Evolutionary conservation across 2,329 filamentous ascomycete species (phyloP), one percentile per base, ranked within the genome.

Genomic region (Fusarium aywerte): DNA sequence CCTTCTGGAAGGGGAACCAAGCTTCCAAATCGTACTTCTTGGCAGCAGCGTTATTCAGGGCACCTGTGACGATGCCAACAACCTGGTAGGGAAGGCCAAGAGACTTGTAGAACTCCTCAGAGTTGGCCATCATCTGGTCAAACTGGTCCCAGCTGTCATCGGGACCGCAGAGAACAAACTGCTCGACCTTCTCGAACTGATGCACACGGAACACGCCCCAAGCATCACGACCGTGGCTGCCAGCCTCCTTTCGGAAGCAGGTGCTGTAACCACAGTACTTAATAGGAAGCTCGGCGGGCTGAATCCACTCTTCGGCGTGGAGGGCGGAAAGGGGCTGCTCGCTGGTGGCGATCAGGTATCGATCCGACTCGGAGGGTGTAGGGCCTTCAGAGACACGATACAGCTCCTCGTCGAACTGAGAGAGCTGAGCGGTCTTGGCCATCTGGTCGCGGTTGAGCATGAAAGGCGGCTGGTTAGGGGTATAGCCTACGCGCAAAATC

Each of bases 151-250:
- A 98, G 45, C 92, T 96, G 74, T 95, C 90, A 75, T 97, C 93
- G 0, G 93, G 93, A 73, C 96, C 92, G 67, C 91, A 91, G 72
- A 92, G 84, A 62, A 92, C 82, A 76, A 93, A 95, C 81, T 93
- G 92, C 76, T 94, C 91, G 52, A 88, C 90, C 87, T 96, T 97
- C 79, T 98, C 95, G 75, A 98, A 99, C 79, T 99, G 95, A 79
- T 99, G 96, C 27, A 98, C 94, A 68, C 96, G 90, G 87, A 97
- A 99, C 65, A 98, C 93, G 57, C 96, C 96, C 96, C 96, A 99
- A 2, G 95, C 95, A 78, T 99, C 93, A 77, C 93, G 91, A 29
- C 93, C 80, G 65, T 80, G 95, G 20, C 92, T 90, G 53, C 96
- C 96, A 38, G 96, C 96, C 79, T 99, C 96, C 81, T 96, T 94